Evolutionary conservation across 2,329 filamentous ascomycete species (phyloP), one percentile per base, ranked within the genome.

Genomic region (Clonostachys solani): DNA sequence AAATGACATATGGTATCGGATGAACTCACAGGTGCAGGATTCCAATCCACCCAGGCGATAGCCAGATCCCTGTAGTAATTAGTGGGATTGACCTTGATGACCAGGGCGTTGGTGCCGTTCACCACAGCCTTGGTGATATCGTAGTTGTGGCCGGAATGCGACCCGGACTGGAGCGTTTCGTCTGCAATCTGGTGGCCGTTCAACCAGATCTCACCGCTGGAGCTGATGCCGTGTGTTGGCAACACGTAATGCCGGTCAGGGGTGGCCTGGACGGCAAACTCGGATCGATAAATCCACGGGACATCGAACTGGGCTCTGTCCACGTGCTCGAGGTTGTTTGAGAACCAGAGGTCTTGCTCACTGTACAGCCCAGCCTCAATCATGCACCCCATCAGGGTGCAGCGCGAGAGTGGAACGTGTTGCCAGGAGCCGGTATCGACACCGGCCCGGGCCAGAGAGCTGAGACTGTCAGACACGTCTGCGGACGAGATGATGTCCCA

Each of bases 11-110:
- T 33, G n/a, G 18, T 5, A 41, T 29, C 34, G 12, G 15, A 42
- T 42, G 35, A 41, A 23, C 23, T 29, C 43, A 46, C 47, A 12
- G 47, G 47, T 13, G 8, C 75, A 0, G 79, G 79, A 47, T 83
- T 83, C 80, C 81, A 84, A 54, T 84, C 80, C 1, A 80, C 73
- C 47, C 81, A 84, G 0, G 78, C 78, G 10, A 82, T 61, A 0
- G 75, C 80, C 45, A 85, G 73, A 50, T 85, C 80, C 19, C 74
- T 69, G 15, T 77, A 68, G 56, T 83, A 84, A 51, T 81, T 68
- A 0, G 81, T 83, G 0, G 81, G 80, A 51, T 83, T 72, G 0
- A 72, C 75, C 37, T 68, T 67, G 16, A 84, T 71, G 2, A 77
- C 64, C 3, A 86, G 51, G 0, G 74, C 73, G 52, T 85, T 84